Evolutionary conservation across 345 rosid species (phyloP), one percentile per base, ranked within the genome.

Genomic region (Citrus maxima): DNA sequence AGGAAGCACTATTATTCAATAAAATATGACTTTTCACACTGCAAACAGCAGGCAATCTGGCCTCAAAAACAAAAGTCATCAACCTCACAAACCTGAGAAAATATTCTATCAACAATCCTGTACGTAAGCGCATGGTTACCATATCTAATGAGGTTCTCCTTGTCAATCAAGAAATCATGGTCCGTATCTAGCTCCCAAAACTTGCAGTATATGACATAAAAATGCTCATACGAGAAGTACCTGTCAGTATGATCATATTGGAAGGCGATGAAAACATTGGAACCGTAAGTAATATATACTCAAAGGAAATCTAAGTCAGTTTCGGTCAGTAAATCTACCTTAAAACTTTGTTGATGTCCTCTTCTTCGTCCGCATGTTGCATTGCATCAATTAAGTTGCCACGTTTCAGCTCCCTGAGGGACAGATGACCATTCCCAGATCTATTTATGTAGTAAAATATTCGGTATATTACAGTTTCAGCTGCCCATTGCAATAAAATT

Each of bases 151-250:
- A 95, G 98, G 88, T 95, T 95, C 87, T 95, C 98, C 87, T 93
- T 92, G 89, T 95, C 97, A n/a, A 93, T 95, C 84, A 92, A 87
- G 86, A 95, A 95, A 90, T 95, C 98, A 79, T 95, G 98, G 82
- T 95, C 98, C n/a, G 93, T 89, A 83, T 95, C 98, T 77, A 95
- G 89, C 91, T 95, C 98, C 98, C 98, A 95, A 78, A 93, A 95
- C 86, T 93, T 95, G 95, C 98, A 95, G 92, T 95, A 95, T 84
- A 95, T 93, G 70, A 95, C 98, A 59, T 95, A 95, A 79, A 95
- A 95, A 83, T 95, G 98, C 77, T 95, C 98, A 82, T 95, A 95
- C 0, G 98, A 95, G 85, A 95, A 95, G 84, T 93, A 95, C 87
- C 98, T 95, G 86, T 59, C 79, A 34, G 79, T 22, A 40, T 49